Conservation (phyloP, 441 rosid genomes). For the Euphorbia celastroides region DNA sequence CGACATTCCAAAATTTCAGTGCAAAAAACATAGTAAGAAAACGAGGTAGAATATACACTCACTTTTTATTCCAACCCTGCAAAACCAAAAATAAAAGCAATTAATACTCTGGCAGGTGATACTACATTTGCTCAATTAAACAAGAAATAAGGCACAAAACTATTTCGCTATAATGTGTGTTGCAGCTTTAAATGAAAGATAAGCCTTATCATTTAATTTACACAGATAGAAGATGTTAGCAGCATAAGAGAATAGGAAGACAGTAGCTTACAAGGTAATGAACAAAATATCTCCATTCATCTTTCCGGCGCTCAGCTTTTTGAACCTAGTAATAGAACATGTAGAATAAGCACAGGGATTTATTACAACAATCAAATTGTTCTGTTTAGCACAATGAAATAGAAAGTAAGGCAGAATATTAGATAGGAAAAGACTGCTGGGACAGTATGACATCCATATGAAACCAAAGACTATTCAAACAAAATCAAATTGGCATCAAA, state of each 20-base stretch:
- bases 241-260: slow-evolving; percentile 3
- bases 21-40: slow-evolving; percentile 9
- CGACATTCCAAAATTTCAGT: slow-evolving; percentile 17
- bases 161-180: not conserved
- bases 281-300: slow-evolving; percentile 93
- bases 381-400: not conserved
- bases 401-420: not conserved
- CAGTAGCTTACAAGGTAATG: slow-evolving; percentile 80
- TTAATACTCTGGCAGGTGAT: slow-evolving; percentile 17
- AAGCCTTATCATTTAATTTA: not conserved
- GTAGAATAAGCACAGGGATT: not conserved
- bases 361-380: not conserved
- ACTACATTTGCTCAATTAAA: slow-evolving; percentile 8
- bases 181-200: not conserved
- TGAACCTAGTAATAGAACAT: slow-evolving; percentile 55
- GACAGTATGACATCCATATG: not conserved
- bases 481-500: slow-evolving; percentile 7
- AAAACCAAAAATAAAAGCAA: slow-evolving; percentile 33
- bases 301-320: slow-evolving; percentile 80
- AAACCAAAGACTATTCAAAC: slow-evolving; percentile 8
- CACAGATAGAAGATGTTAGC: not conserved
- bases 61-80: slow-evolving; percentile 99
- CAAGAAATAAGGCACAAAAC: slow-evolving; percentile 5
- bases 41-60: slow-evolving; percentile 42
- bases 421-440: not conserved